Base-by-base conservation (phyloP, 2,329 filamentous ascomycete species). In the Nigrograna mackinnonii region DNA sequence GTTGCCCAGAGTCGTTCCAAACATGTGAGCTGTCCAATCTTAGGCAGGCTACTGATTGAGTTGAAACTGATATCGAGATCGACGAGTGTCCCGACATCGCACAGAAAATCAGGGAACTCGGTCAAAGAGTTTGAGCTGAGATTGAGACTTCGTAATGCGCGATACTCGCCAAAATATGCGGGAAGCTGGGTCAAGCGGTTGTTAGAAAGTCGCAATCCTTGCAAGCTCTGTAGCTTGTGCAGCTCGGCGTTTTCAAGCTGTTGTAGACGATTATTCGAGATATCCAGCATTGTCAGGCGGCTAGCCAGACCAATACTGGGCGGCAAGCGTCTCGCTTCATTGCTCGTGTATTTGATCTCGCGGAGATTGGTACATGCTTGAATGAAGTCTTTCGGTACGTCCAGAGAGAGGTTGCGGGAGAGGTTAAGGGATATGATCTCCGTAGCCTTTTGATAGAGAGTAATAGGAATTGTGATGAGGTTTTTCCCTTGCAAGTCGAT, bases 51-150 rank as follows among this genome's bases (percentile, higher is more conserved):
- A 9, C 82, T 81, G 49, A 99, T 96, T 30, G 85, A 82, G 64
- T 99, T 99, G 79, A 99, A 99, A 66, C 92, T 97, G 62, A 99
- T 83, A 60, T 99, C 94, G 30, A 99, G 80, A 63, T 99, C 92
- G 11, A 96, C 88, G 34, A 99, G 73, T 32, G 86, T 91, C 52
- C 83, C 83, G 16, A 99, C 74, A 18, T 89, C 80, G 67, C 90
- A 92, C 17, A 99, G 76, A 57, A 95, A 95, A 17, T 85, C 77
- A 0, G 94, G 94, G 50, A 99, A 95, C 30, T 82, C 82, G 43
- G 86, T 85, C 41, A 99, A 79, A 47, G 89, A 91, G 67, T 99
- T 99, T 1, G 94, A 99, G 1, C 92, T 96, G 36, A 99, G 78
- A 60, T 96, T 96, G 45, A 99, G 74, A 50, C 84, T 92, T 49